A percentile compares a stretch with the other conserved stretches of the same genome.
Evolutionary conservation across 495 filamentous ascomycete genomes (phyloP).

Genomic region (Zalerion maritima): DNA sequence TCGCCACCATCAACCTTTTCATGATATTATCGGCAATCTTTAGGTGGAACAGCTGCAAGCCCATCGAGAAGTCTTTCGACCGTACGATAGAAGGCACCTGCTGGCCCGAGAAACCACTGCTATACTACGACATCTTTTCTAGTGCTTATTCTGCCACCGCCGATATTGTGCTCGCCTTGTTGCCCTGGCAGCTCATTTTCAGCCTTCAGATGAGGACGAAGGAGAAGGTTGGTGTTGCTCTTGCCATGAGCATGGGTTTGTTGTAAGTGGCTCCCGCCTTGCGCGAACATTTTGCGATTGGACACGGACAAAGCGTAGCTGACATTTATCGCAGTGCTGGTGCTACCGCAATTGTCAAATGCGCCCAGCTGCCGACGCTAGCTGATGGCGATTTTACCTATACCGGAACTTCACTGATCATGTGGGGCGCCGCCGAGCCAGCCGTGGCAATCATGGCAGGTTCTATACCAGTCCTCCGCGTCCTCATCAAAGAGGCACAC

Average conservation of each 20-base stretch:
- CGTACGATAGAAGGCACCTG: slow-evolving; percentile 12
- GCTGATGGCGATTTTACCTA: slow-evolving; percentile 8
- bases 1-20: slow-evolving; percentile 20
- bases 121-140: slow-evolving; percentile 15
- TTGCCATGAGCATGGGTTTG: slow-evolving; percentile 24
- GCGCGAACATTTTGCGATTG: slow-evolving; percentile 1
- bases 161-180: slow-evolving; percentile 20
- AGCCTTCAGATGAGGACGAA: slow-evolving; percentile 19
- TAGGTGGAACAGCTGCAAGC: slow-evolving; percentile 23
- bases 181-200: slow-evolving; percentile 21
- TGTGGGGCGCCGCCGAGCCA: slow-evolving; percentile 19
- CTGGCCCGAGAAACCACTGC: slow-evolving; percentile 16
- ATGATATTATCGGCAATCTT: slow-evolving; percentile 25
- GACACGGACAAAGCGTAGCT: slow-evolving; percentile 1
- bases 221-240: slow-evolving; percentile 20
- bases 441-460: slow-evolving; percentile 5
- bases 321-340: slow-evolving; percentile 8
- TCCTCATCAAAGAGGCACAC: slow-evolving; percentile 6
- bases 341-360: slow-evolving; percentile 10
- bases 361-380: slow-evolving; percentile 9
- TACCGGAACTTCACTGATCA: slow-evolving; percentile 23
- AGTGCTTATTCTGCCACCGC: slow-evolving; percentile 20
- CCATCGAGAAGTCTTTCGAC: slow-evolving; percentile 21
- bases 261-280: slow-evolving; percentile 14
- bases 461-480: slow-evolving; percentile 9